phyloP scores from a whole-genome alignment of 1,284 basidiomycete species.

The Marasmius tenuissimus region DNA sequence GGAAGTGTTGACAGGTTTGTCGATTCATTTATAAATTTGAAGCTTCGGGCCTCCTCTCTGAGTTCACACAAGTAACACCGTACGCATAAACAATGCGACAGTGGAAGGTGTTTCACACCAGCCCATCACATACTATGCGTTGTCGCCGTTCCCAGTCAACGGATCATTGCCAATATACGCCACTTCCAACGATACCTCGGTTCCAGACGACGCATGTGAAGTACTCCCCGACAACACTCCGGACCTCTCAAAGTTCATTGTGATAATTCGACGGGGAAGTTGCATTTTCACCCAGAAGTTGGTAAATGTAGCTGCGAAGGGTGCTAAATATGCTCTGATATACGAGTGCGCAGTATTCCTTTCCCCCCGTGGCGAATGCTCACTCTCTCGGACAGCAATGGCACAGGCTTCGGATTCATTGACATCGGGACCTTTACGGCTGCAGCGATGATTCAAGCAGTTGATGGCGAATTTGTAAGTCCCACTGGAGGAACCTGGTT shows the following conservation, averaged over 20 bases:
- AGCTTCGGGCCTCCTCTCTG: background rate
- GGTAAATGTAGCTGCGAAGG: constrained; percentile 37
- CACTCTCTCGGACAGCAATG: constrained; percentile 24
- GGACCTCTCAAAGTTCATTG: constrained; percentile 33
- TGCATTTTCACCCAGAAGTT: background rate
- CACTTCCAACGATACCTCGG: constrained; percentile 41
- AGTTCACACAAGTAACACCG: constrained; percentile 25
- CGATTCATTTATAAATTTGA: background rate
- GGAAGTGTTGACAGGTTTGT: constrained; percentile 47
- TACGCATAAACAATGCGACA: constrained; percentile 39
- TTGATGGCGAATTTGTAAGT: constrained; percentile 7
- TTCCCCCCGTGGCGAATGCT: background rate
- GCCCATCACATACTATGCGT: constrained; percentile 41
- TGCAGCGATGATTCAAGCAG: constrained; percentile 8
- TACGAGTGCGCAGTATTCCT: constrained; percentile 32
- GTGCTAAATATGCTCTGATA: constrained; percentile 32
- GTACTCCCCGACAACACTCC: constrained; percentile 46
- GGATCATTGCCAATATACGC: constrained; percentile 40
- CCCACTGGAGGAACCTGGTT: background rate
- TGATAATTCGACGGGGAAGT: background rate
- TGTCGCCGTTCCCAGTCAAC: constrained; percentile 35
- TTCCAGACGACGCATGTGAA: constrained; percentile 47
- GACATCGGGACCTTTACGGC: constrained; percentile 26
- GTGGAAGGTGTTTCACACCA: constrained; percentile 38
- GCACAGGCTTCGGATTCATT: constrained; percentile 28